Conservation (phyloP, 768 basidiomycete genomes). For the Paxillus rubicundulus region DNA sequence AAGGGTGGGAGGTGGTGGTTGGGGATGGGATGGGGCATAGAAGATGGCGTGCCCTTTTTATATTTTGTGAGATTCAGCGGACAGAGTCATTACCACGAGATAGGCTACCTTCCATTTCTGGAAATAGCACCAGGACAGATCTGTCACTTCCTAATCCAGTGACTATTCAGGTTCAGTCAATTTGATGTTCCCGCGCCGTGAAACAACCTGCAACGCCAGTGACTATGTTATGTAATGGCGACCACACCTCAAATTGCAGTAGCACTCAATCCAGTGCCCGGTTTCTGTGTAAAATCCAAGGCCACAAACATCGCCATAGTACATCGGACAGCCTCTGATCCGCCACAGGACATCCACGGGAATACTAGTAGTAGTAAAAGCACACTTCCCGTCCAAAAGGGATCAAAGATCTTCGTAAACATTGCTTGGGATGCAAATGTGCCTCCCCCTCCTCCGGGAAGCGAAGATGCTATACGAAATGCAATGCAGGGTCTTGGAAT, state of each 20-base stretch:
- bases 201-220: neutral
- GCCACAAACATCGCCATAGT: slow-evolving; percentile 39
- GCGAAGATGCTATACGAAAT: slow-evolving; percentile 53
- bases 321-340: slow-evolving; percentile 10
- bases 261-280: slow-evolving; percentile 56
- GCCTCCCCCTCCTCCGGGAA: slow-evolving; percentile 64
- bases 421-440: slow-evolving; percentile 68
- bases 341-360: neutral
- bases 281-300: slow-evolving; percentile 69
- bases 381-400: slow-evolving; percentile 42
- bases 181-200: slow-evolving; percentile 2
- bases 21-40: slow-evolving; percentile 10
- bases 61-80: slow-evolving; percentile 10
- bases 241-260: slow-evolving; percentile 23
- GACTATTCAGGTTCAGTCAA: too few species aligned
- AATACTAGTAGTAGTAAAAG: slow-evolving; percentile 11
- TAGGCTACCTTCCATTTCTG: neutral
- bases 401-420: slow-evolving; percentile 71
- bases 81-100: neutral
- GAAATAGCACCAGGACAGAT: neutral
- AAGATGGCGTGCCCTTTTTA: slow-evolving; percentile 31
- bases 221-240: slow-evolving; percentile 12
- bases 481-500: slow-evolving; percentile 53
- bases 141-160: slow-evolving; percentile 9
- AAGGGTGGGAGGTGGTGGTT: slow-evolving; percentile 8